These are phyloP conservation scores for Mycena citricolor DNA, from an alignment of 1,284 basidiomycete genomes.

Conservation along the genomic window DNA sequence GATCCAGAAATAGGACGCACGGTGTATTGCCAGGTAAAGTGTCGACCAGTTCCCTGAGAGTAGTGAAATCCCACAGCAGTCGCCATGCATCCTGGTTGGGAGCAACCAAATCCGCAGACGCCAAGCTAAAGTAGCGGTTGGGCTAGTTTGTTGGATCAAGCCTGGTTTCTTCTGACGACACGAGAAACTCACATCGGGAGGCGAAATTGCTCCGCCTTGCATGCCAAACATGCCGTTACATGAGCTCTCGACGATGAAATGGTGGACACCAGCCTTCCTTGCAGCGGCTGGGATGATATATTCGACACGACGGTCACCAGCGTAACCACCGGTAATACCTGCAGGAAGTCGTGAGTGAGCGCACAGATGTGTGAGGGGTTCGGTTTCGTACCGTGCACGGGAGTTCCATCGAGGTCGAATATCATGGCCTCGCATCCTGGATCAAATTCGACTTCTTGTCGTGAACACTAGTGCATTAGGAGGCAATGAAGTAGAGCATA, in stretches of 20 bases:
- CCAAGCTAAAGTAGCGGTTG: conserved; percentile 78
- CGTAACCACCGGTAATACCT: conserved; percentile 92
- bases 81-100: conserved; percentile 89
- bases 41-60: conserved; percentile 74
- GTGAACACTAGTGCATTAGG: not conserved
- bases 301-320: conserved; percentile 87
- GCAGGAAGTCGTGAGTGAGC: not conserved
- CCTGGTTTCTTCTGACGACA: conserved; percentile 9
- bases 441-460: conserved; percentile 82
- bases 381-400: conserved; percentile 64
- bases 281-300: conserved; percentile 81
- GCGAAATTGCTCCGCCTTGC: conserved; percentile 75
- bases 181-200: conserved; percentile 64
- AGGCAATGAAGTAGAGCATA: conserved; percentile 34
- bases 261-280: conserved; percentile 63
- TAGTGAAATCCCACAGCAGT: conserved; percentile 83
- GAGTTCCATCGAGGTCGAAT: conserved; percentile 77
- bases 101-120: conserved; percentile 90
- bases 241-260: conserved; percentile 85
- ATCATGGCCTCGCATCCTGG: conserved; percentile 95
- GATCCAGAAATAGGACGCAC: conserved; percentile 27
- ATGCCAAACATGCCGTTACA: conserved; percentile 96
- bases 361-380: not conserved
- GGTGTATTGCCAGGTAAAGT: conserved; percentile 79
- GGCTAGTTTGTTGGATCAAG: conserved; percentile 38